Evolutionary conservation across 176 grass and related monocot species (phyloP), one percentile per base, ranked within the genome.

Genomic region (Triticum monococcum): DNA sequence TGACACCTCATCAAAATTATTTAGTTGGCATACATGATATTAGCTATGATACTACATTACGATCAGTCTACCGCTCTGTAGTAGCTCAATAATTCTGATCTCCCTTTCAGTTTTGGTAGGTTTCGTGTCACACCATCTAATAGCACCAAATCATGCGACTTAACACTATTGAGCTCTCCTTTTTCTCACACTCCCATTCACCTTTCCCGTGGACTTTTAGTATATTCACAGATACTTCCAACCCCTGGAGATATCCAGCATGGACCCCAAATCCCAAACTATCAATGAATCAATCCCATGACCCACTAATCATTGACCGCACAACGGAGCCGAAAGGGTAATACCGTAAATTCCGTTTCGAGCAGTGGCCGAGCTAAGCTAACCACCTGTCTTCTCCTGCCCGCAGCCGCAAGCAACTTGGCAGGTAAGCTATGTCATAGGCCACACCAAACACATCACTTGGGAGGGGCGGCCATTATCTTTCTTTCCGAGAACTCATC

Each of bases 101-200:
- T 32, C 45, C 9, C 75, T 68, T 46, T 68, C 62, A 68, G 45
- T 76, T 84, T 84, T 11, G 48, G 68, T 84, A 64, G 75, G 22
- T 76, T 80, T 84, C 62, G 24, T 38, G 85, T 87, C 81, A 69
- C 85, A 69, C 74, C 89, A 18, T 4, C 43, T 81, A 81, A 87
- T 30, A 54, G 6, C 62, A 37, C 85, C 59, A 68, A 48, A 68
- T 80, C 61, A 69, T 9, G 11, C 8, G 0, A 43, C 41, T 43
- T 43, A 68, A 76, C 1, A 76, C 41, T n/a, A 87, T 80, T 76
- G 37, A 52, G 4, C 4, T 9, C 5, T 18, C 8, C 60, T 30
- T 63, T 17, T 12, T 10, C 9, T 12, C 16, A 45, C 1, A 37
- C 12, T 26, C 36, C 3, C 57, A 8, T 17, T 67, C 80, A 83